A percentile compares a stretch with the other conserved stretches of the same genome.
Conservation (phyloP, 768 basidiomycete species). For the Termitomyces sp. region DNA sequence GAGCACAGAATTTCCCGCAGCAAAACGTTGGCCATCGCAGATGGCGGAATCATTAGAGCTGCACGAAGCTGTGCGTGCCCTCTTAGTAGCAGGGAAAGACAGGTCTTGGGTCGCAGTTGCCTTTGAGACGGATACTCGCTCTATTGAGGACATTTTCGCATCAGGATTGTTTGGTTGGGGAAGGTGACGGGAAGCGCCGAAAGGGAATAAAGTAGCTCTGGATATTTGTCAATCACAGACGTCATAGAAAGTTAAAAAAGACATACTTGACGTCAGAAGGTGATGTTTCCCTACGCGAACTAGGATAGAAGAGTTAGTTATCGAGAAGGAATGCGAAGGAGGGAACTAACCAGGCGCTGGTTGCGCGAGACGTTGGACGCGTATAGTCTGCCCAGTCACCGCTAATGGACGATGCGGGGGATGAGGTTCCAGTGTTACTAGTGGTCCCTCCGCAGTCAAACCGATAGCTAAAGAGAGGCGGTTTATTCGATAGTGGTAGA, state of each 20-base stretch:
- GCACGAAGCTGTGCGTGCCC: background rate
- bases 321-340: background rate
- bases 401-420: slow-evolving; percentile 4
- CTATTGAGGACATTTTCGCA: background rate
- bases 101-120: background rate
- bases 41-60: background rate
- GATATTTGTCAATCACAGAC: background rate
- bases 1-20: background rate
- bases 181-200: too few species aligned
- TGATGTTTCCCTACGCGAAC: background rate
- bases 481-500: background rate
- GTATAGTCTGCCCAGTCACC: slow-evolving; percentile 2
- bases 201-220: background rate
- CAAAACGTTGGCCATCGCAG: background rate
- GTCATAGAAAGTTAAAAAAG: too few species aligned
- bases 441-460: background rate
- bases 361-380: background rate
- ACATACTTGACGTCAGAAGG: slow-evolving; percentile 3
- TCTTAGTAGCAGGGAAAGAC: background rate
- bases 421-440: background rate
- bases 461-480: background rate
- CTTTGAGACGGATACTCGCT: background rate
- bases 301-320: background rate
- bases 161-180: background rate
- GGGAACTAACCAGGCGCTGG: slow-evolving; percentile 5